Percentiles rank a stretch among this genome's conserved stretches.
Conservation (phyloP, 2,329 filamentous ascomycete genomes). For the Venturia nashicola region DNA sequence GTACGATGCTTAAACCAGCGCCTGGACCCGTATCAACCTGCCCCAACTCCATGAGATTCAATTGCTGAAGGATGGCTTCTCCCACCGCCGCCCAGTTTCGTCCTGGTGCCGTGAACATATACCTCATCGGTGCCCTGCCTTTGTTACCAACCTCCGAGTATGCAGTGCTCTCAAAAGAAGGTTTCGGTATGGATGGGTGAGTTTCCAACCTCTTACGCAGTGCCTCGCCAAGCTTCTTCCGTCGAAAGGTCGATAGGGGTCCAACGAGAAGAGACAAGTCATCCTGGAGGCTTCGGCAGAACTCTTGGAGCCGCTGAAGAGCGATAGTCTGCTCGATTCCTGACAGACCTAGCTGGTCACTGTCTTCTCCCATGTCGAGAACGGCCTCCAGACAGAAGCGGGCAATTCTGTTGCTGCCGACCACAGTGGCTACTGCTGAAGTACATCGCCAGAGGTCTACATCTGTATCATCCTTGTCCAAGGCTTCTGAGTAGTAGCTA, state of each 20-base stretch:
- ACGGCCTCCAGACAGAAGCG: constrained; percentile 53
- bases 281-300: constrained; percentile 41
- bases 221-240: constrained; percentile 33
- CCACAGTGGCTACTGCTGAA: constrained; percentile 42
- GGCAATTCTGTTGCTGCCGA: constrained; percentile 45
- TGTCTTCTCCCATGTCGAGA: constrained; percentile 47
- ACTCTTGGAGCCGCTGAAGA: constrained; percentile 35
- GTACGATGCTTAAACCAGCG: constrained; percentile 3
- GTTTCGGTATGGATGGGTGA: constrained; percentile 34
- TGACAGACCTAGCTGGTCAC: constrained; percentile 41
- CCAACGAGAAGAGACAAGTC: constrained; percentile 40
- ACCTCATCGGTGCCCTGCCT: constrained; percentile 6
- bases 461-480: constrained; percentile 54
- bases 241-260: constrained; percentile 36
- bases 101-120: background rate
- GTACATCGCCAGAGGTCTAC: constrained; percentile 51
- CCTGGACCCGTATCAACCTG: constrained; percentile 9
- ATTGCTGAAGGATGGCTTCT: constrained; percentile 8
- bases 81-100: constrained; percentile 9
- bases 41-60: background rate
- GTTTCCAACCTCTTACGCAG: constrained; percentile 43
- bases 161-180: constrained; percentile 17
- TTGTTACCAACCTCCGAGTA: background rate
- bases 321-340: constrained; percentile 45
- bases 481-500: constrained; percentile 45